These are phyloP conservation scores for Gossypium davidsonii DNA, from an alignment of 441 rosid genomes.

Conservation along the genomic window DNA sequence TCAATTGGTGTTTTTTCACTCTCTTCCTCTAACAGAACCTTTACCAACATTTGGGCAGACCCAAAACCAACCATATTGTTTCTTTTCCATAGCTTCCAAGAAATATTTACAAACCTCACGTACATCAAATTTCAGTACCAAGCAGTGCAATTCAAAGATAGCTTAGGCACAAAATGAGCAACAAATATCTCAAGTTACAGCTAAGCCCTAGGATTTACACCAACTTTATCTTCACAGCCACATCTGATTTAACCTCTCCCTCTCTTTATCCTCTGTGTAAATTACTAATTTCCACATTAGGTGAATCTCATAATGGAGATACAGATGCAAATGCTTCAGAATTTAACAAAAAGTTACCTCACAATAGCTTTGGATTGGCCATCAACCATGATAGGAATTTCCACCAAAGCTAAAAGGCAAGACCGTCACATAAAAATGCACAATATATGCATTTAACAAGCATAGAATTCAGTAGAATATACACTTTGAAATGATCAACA, in stretches of 20 bases:
- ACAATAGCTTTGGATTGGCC: background rate
- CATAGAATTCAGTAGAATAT: background rate
- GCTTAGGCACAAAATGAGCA: background rate
- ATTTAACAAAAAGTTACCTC: background rate
- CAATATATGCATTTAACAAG: background rate
- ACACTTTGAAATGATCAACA: background rate
- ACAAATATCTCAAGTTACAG: background rate
- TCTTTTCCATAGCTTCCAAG: conserved; percentile 64
- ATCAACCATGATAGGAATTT: too few relatives aligned
- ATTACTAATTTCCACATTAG: background rate
- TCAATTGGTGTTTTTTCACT: conserved; percentile 63
- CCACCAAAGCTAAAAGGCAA: too few relatives aligned
- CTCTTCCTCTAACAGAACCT: conserved; percentile 87
- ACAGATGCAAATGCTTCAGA: background rate
- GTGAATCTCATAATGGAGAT: background rate
- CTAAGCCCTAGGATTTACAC: background rate
- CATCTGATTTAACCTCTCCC: background rate
- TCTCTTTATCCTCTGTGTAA: background rate
- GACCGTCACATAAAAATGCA: background rate
- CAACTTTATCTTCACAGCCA: background rate
- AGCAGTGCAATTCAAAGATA: background rate
- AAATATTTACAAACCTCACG: conserved; percentile 75
- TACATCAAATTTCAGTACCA: background rate
- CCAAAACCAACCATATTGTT: conserved; percentile 83
- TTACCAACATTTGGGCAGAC: conserved; percentile 78